Percentiles rank a stretch among this genome's conserved stretches.
These are phyloP conservation scores for Hyphopichia fennica DNA, from an alignment of 1,139 yeast genomes.

Conservation along the genomic window DNA sequence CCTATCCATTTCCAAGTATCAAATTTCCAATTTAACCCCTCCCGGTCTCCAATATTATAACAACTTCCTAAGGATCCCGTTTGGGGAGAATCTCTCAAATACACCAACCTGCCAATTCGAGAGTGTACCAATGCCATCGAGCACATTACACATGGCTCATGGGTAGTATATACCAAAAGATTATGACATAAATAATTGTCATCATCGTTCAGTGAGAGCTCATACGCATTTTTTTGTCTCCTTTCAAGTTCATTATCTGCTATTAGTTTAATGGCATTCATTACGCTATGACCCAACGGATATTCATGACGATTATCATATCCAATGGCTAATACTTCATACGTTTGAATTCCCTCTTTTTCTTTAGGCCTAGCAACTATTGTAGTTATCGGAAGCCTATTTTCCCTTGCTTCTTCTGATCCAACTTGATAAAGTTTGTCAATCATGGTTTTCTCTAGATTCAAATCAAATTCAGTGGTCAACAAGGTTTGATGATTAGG, in stretches of 20 bases:
- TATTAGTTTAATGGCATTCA: conserved; percentile 64
- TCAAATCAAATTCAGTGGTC: conserved; percentile 49
- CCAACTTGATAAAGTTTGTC: conserved; percentile 13
- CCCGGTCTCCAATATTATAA: conserved; percentile 71
- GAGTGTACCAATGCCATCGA: conserved; percentile 95
- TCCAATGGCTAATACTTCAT: conserved; percentile 20
- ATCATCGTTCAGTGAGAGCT: conserved; percentile 6
- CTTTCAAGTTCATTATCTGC: conserved; percentile 49
- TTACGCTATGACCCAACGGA: conserved; percentile 71
- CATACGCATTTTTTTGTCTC: conserved; percentile 15
- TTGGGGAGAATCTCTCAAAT: conserved; percentile 40
- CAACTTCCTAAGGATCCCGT: conserved; percentile 60
- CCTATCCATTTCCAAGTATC: conserved; percentile 71
- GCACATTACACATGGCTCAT: conserved; percentile 98
- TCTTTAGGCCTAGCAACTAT: conserved; percentile 19
- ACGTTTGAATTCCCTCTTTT: background rate
- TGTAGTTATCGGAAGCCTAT: conserved; percentile 14
- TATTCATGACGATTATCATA: conserved; percentile 23
- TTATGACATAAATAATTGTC: conserved; percentile 67
- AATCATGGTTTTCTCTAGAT: conserved; percentile 42
- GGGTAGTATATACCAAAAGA: conserved; percentile 80
- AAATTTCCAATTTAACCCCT: conserved; percentile 75
- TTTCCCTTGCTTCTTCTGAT: background rate
- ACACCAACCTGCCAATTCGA: conserved; percentile 69
- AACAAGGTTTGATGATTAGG: conserved; percentile 74